phyloP scores from a whole-genome alignment of 108 stramenopile species.

The Cyclostephanos tholiformis region DNA sequence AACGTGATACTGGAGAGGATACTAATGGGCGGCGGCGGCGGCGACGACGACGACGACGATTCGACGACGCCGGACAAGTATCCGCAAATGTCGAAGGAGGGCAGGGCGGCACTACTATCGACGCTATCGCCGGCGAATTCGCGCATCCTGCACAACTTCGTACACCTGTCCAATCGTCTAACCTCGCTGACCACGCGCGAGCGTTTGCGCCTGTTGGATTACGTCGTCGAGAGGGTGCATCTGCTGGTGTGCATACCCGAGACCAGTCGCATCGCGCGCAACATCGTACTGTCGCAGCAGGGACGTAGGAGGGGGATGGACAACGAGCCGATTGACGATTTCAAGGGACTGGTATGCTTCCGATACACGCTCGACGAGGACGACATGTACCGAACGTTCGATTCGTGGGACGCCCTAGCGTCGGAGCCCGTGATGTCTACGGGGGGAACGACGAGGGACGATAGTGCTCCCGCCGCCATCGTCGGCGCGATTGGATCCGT shows the following conservation, averaged over 20 bases:
- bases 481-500: slow-evolving; percentile 19
- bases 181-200: slow-evolving; percentile 30
- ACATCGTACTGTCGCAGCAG: slow-evolving; percentile 56
- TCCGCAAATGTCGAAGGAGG: neutral
- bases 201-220: slow-evolving; percentile 52
- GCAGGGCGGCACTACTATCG: neutral
- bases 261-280: slow-evolving; percentile 54
- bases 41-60: slow-evolving; percentile 5
- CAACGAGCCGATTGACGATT: slow-evolving; percentile 62
- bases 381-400: slow-evolving; percentile 61
- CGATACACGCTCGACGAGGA: slow-evolving; percentile 58
- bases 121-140: slow-evolving; percentile 25
- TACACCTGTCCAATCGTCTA: slow-evolving; percentile 34
- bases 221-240: slow-evolving; percentile 54
- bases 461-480: neutral
- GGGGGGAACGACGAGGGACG: slow-evolving; percentile 8
- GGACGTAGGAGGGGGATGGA: slow-evolving; percentile 53
- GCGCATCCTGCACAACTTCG: slow-evolving; percentile 42
- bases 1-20: slow-evolving; percentile 51
- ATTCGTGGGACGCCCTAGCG: slow-evolving; percentile 55
- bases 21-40: slow-evolving; percentile 16
- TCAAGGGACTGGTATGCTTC: slow-evolving; percentile 66
- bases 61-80: slow-evolving; percentile 5
- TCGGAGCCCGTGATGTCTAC: slow-evolving; percentile 18
- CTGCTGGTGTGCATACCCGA: slow-evolving; percentile 58